These are phyloP conservation scores for Ramularia endophylla DNA, from an alignment of 2,329 filamentous ascomycete species.

Conservation along the genomic window DNA sequence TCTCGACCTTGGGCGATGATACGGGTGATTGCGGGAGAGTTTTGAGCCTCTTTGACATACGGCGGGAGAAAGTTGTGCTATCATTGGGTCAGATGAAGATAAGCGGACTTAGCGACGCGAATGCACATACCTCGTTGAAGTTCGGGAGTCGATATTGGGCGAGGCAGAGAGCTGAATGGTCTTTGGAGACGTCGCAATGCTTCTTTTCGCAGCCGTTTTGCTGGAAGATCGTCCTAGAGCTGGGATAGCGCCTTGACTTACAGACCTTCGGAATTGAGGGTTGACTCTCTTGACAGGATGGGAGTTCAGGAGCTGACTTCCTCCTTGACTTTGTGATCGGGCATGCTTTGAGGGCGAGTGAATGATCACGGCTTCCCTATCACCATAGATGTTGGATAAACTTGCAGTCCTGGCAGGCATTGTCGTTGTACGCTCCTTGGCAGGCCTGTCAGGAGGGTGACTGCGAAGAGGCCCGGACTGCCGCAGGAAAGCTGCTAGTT, in stretches of 20 bases:
- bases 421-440: not conserved
- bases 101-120: not conserved
- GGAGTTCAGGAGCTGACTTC: slow-evolving; percentile 2
- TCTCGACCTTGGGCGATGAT: slow-evolving; percentile 2
- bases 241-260: slow-evolving; percentile 7
- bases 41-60: slow-evolving; percentile 25
- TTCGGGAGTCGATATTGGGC: not conserved
- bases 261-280: slow-evolving; percentile 9
- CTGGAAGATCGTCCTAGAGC: not conserved
- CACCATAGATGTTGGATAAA: not conserved
- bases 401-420: not conserved
- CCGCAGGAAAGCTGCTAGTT: slow-evolving; percentile 22
- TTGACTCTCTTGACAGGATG: slow-evolving; percentile 1
- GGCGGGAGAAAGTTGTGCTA: slow-evolving; percentile 24
- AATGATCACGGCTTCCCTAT: not conserved
- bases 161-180: not conserved
- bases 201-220: slow-evolving; percentile 5
- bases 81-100: slow-evolving; percentile 3
- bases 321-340: slow-evolving; percentile 12
- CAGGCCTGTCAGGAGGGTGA: slow-evolving; percentile 18
- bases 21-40: slow-evolving; percentile 11
- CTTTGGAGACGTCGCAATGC: not conserved
- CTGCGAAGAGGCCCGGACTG: slow-evolving; percentile 21
- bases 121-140: not conserved
- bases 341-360: too few species aligned